Base-by-base conservation (phyloP, 1,284 basidiomycete genomes). In the Apiotrichum laibachii region DNA sequence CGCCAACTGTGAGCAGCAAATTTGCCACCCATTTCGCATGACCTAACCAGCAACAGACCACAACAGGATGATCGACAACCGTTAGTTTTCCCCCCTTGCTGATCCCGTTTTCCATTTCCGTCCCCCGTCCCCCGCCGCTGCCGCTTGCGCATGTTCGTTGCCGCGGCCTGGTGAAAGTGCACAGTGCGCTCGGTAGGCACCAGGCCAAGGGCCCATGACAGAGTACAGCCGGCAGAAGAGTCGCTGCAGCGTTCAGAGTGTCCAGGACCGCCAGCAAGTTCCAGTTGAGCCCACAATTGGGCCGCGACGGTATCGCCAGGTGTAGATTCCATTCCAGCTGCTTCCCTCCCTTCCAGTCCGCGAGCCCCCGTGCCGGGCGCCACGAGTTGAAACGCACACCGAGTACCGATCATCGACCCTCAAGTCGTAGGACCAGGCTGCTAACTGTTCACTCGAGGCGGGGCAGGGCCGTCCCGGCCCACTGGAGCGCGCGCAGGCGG, bases 21-120 rank as follows among this genome's bases (percentile, higher is more conserved):
- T 9, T 15, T 26, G 26, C 26, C 7, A 51, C 16, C 8, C 8
- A 3, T 37, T 7, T 57, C 37, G n/a, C n/a, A n/a, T n/a, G n/a
- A n/a, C n/a, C n/a, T n/a, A 11, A 33, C 12, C 13, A 12, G 5
- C 35, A 26, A 13, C 37, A 79, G 77, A 98, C 85, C 92, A 99
- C 85, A 92, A 93, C 82, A 88, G 95, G 77, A 88, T 99, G 82
- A 95, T 99, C 85, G 95, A 99, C 87, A 92, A 93, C 83, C 96
- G 94, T 98, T 89, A 93, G 94, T 96, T 87, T 60, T 57, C 40
- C 47, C 56, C 50, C 42, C 19, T 50, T 56, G 44, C 58, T 64
- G 49, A 62, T 58, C n/a, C 31, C 46, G 31, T 48, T 34, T 33
- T 26, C 10, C 40, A 15, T 11, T 21, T 31, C 31, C 18, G 5